phyloP scores from a whole-genome alignment of 2,329 filamentous ascomycete genomes.

The Pseudogymnoascus destructans region DNA sequence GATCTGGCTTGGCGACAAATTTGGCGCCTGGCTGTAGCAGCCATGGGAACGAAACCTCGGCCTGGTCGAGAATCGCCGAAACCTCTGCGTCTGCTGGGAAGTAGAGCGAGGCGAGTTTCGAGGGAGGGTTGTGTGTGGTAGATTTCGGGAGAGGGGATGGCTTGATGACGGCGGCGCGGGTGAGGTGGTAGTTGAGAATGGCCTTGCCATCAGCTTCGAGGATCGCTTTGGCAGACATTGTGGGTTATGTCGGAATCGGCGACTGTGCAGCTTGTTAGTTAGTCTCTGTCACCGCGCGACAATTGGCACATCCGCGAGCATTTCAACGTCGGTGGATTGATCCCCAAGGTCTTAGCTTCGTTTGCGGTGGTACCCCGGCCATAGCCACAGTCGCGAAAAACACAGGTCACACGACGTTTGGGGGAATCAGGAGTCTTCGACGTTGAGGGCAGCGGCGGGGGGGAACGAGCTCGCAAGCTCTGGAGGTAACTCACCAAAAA shows the following conservation, averaged over 20 bases:
- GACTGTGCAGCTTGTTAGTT: not conserved
- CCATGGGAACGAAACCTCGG: constrained; percentile 95
- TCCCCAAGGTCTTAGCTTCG: not conserved
- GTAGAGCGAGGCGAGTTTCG: constrained; percentile 81
- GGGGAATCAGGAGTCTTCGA: not conserved
- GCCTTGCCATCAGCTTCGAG: constrained; percentile 99
- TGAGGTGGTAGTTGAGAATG: constrained; percentile 99
- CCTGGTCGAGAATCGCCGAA: constrained; percentile 78
- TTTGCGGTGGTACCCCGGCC: not conserved
- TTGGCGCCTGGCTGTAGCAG: constrained; percentile 69
- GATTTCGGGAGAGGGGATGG: constrained; percentile 78
- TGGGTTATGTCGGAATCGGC: constrained; percentile 24
- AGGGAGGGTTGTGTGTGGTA: constrained; percentile 79
- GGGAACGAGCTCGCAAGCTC: not conserved
- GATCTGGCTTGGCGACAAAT: constrained; percentile 98
- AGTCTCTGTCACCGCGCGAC: not conserved
- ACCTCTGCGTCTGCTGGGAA: constrained; percentile 83
- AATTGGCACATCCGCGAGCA: not conserved
- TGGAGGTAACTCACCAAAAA: constrained; percentile 5
- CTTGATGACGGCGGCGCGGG: constrained; percentile 94
- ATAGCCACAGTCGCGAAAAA: not conserved
- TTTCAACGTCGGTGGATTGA: not conserved
- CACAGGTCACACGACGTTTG: not conserved
- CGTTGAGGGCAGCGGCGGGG: not conserved
- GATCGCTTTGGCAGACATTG: constrained; percentile 93